A percentile compares a stretch with the other conserved stretches of the same genome.
These are phyloP conservation scores for Yamadazyma tumulicola DNA, from an alignment of 805 yeast species.

Conservation along the genomic window DNA sequence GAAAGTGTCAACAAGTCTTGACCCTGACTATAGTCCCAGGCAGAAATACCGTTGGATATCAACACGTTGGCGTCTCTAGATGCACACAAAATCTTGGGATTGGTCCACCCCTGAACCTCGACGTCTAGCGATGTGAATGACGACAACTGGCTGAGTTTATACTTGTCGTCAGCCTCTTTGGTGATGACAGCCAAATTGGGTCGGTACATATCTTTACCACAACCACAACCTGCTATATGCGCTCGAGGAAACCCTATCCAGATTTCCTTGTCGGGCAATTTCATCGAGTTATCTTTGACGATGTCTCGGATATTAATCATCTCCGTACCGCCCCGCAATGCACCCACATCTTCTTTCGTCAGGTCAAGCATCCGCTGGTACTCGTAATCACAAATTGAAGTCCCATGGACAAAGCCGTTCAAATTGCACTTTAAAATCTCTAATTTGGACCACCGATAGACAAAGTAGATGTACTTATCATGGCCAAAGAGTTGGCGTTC, in stretches of 20 bases:
- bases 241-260: conserved; percentile 42
- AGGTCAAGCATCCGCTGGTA: conserved; percentile 11
- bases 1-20: conserved; percentile 31
- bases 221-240: conserved; percentile 35
- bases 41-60: conserved; percentile 34
- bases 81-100: conserved; percentile 22
- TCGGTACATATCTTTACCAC: conserved; percentile 37
- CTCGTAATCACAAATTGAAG: conserved; percentile 10
- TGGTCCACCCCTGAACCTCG: conserved; percentile 27
- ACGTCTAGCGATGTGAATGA: conserved; percentile 28
- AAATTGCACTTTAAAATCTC: conserved; percentile 15
- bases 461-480: conserved; percentile 28
- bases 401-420: conserved; percentile 10
- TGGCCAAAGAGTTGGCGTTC: conserved; percentile 19
- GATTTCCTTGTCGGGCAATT: conserved; percentile 22
- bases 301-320: conserved; percentile 21
- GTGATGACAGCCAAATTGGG: conserved; percentile 34
- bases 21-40: conserved; percentile 18
- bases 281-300: conserved; percentile 12
- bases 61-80: conserved; percentile 25
- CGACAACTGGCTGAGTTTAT: conserved; percentile 27
- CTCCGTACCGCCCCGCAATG: conserved; percentile 37
- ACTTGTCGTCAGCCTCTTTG: conserved; percentile 13
- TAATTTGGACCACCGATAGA: conserved; percentile 28
- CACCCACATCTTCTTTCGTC: conserved; percentile 21